Evolutionary conservation across 176 grass and related monocot species (phyloP), one percentile per base, ranked within the genome.

Genomic region (Phragmites australis): DNA sequence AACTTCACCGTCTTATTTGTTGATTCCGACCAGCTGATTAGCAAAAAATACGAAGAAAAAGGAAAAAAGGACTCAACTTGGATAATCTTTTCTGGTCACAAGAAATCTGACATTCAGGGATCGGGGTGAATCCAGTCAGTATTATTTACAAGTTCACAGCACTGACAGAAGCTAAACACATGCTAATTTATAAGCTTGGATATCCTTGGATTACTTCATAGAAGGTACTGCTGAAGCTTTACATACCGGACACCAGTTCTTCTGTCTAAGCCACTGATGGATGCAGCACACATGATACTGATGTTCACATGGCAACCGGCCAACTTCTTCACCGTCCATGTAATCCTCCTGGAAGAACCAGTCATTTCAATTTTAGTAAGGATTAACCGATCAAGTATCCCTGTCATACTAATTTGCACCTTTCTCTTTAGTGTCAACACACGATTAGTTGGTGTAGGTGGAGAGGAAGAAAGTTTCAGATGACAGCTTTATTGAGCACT

Each of bases 211-310:
- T 71, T 42, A 53, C 9, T 50, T 72, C 30, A 7, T 21, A 40
- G 68, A 88, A 78, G 68, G 60, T 29, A 68, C 2, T 11, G 85
- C 90, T 6, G 90, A 84, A 25, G 90, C 71, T 74, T 93, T 93
- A 30, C 90, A 96, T 12, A 96, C 70, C 9, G 90, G 93, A 42
- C 93, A 92, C 84, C 85, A 85, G 59, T 93, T 96, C 83, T 90
- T 96, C 75, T 90, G 87, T 58, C 76, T 37, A 60, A 92, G 85
- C 93, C 93, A 96, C 54, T 86, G 85, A 42, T 65, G 72, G 7
- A 93, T 90, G 85, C 93, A 92, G 16, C 65, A 71, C n/a, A 86
- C 41, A 66, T 95, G 93, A 76, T 89, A 95, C 53, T 72, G 65
- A 65, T 96, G 93, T 67, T 92, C 85, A 59, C 93, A 96, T 9